phyloP scores from a whole-genome alignment of 164 flowering plant species.

The Chimonanthus praecox region DNA sequence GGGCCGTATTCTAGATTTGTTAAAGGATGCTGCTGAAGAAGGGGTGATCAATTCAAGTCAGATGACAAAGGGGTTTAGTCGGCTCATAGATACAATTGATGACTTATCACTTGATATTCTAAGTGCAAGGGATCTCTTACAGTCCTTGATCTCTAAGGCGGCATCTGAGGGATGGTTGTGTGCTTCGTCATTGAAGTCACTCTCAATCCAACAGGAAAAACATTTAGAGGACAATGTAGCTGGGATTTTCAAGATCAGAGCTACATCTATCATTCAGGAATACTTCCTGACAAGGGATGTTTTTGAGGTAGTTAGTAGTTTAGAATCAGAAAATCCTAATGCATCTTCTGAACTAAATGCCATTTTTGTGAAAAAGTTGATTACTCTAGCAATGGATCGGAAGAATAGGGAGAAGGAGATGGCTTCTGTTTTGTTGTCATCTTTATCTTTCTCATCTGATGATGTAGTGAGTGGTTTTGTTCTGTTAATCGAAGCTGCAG shows the following conservation, averaged over 20 bases:
- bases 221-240: constrained; percentile 33
- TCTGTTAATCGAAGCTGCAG: constrained; percentile 69
- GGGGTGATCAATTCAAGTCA: constrained; percentile 73
- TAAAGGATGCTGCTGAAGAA: constrained; percentile 61
- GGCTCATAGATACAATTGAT: constrained; percentile 63
- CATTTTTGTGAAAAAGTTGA: constrained; percentile 63
- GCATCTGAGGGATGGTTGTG: constrained; percentile 83
- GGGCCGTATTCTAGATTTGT: constrained; percentile 41
- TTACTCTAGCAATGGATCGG: constrained; percentile 75
- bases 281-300: constrained; percentile 69
- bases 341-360: constrained; percentile 44
- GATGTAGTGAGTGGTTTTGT: constrained; percentile 61
- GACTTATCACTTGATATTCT: constrained; percentile 76
- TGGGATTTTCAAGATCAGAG: constrained; percentile 43
- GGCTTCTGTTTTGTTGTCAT: constrained; percentile 71
- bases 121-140: constrained; percentile 45
- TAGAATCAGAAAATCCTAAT: constrained; percentile 41
- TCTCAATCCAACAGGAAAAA: constrained; percentile 28
- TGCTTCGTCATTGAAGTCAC: constrained; percentile 57
- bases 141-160: constrained; percentile 63
- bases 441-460: constrained; percentile 55
- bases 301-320: constrained; percentile 41
- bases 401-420: constrained; percentile 89
- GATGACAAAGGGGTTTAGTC: constrained; percentile 56
- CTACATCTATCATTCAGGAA: constrained; percentile 57